Base-by-base conservation (phyloP, 257 asterid genomes). In the Jacaranda mimosifolia region DNA sequence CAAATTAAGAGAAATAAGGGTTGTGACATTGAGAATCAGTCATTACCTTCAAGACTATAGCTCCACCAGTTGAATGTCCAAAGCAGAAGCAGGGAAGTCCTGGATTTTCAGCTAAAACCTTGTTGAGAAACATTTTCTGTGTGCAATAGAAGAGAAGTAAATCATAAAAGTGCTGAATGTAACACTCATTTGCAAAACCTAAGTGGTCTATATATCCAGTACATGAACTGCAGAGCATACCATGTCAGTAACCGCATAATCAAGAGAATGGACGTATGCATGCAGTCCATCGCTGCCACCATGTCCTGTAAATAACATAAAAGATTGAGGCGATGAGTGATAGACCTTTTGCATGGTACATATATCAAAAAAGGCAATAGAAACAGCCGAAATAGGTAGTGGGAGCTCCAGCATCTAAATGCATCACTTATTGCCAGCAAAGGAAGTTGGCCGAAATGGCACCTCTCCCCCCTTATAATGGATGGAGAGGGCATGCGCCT, bases 251-350 rank as follows among this genome's bases (percentile, higher is more conserved):
- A 94, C 96, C 26, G 98, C 96, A 82, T 85, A 80, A 78, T 91
- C 97, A 7, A 92, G 93, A 59, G 97, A 94, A 80, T 81, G 97
- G 59, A 94, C 97, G 66, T 91, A 94, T 12, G 97, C 99, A 51
- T 94, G 99, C 40, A 94, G 87, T 38, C 97, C 98, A 70, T 92
- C 98, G 62, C 99, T 94, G 75, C 99, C 98, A 39, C 99, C 99
- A 39, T 94, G 99, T 64, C 99, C 99, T 92, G 85, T 57, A 70
- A 70, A 74, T 48, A 68, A 51, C 19, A 62, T 3, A 63, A 80
- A 38, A 57, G 65, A 39, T 74, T 38, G n/a, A 39, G 53, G 17
- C 21, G 11, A 72, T 62, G 70, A 76, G 70, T 40, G 5, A 48
- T 12, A 45, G 5, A 39, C 46, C 65, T 58, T 66, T 57, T 11